A percentile compares a stretch with the other conserved stretches of the same genome.
phyloP scores from a whole-genome alignment of 208 protist genomes.

The Vickermania spadyakhi region DNA sequence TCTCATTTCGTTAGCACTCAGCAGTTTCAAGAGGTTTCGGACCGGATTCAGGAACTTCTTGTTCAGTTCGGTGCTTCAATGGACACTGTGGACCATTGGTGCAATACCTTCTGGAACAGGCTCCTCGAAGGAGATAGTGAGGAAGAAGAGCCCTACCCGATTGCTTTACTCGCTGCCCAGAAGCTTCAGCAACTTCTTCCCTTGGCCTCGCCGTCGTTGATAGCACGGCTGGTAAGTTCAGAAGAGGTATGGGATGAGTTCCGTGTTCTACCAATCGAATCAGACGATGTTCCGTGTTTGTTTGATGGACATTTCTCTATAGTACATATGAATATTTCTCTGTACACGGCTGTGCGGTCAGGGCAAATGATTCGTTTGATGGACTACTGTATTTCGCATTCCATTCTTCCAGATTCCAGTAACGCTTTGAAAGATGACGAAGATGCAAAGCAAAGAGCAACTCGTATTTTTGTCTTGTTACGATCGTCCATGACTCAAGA shows the following conservation, averaged over 20 bases:
- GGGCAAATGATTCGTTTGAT: conserved; percentile 69
- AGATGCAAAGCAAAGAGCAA: neutral
- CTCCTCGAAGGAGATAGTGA: conserved; percentile 6
- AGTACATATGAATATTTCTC: conserved; percentile 23
- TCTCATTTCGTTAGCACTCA: conserved; percentile 8
- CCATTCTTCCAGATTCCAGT: conserved; percentile 2
- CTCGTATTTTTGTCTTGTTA: neutral
- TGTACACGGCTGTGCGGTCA: conserved; percentile 52
- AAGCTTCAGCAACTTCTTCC: conserved; percentile 55
- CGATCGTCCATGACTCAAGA: neutral
- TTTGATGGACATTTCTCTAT: conserved; percentile 60
- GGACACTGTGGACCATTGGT: neutral
- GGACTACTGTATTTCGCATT: conserved; percentile 16
- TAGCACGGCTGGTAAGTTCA: conserved; percentile 30
- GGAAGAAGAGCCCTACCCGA: conserved; percentile 15
- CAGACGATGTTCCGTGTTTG: conserved; percentile 5
- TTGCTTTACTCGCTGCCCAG: conserved; percentile 29
- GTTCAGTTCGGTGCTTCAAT: neutral
- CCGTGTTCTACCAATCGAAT: neutral
- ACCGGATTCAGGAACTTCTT: neutral
- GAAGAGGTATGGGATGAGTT: conserved; percentile 22
- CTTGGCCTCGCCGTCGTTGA: conserved; percentile 32
- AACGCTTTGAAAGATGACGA: conserved; percentile 11
- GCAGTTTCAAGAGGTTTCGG: neutral
- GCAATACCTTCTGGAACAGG: neutral